Base-by-base conservation (phyloP, 805 yeast genomes). In the Wickerhamomyces subpelliculosus region DNA sequence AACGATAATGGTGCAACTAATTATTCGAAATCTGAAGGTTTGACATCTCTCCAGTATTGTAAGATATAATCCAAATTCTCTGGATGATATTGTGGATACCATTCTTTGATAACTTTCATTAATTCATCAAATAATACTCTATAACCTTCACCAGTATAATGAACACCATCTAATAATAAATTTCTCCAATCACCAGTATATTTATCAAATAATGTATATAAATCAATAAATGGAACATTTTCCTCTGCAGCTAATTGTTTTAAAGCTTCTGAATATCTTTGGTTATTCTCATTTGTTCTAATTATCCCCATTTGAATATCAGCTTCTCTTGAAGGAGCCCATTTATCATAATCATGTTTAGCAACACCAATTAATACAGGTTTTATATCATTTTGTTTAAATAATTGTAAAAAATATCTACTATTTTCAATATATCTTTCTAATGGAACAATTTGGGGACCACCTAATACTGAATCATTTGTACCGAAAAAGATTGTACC, bases 401-500 rank as follows among this genome's bases (percentile, higher is more conserved):
- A 65, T 42, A 65, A 44, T 7, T 61, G 46, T 12, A 77, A 62
- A 49, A 85, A 45, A 10, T 43, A 38, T 21, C 46, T 49, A 43
- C 72, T 61, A 50, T 87, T 87, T 13, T 54, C 58, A 17, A 57
- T 40, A 52, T 61, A 85, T 40, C 69, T 61, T 0, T 58, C 70
- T 4, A 80, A 16, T 1, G 75, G 72, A 10, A 85, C 85, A 18
- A 61, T 60, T 45, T 72, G 77, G 4, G 54, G 50, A 4, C 70
- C 70, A 1, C 54, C 64, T 8, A 61, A 45, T 4, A 73, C 68
- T 0, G 82, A 68, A 56, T 88, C 97, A 52, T 88, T 88, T 12
- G 95, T 73, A 4, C 96, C 96, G 49, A 85, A 77, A 54, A 83
- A 87, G 2, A 87, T 61, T 10, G 78, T 74, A 41, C 77, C 65